Evolutionary conservation across 805 yeast genomes (phyloP).

Genomic region (Sungouiozyma ichnusensis): DNA sequence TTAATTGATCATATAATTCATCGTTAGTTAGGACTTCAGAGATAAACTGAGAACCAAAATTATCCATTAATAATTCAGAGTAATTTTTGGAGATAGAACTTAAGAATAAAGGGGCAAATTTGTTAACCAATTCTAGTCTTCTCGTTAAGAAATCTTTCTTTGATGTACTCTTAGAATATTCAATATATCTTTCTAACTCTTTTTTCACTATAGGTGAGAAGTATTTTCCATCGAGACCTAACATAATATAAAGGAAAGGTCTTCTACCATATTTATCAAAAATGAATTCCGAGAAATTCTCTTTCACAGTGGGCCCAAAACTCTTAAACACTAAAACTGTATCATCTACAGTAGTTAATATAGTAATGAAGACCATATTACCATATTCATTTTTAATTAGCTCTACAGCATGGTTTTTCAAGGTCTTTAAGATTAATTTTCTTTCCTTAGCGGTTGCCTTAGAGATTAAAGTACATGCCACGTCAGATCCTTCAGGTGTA

Average conservation of each 20-base stretch:
- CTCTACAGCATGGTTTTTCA: conserved; percentile 67
- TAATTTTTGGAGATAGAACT: conserved; percentile 41
- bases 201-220: conserved; percentile 63
- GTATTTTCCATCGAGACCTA: conserved; percentile 71
- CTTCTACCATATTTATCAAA: conserved; percentile 74
- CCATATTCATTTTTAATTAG: conserved; percentile 82
- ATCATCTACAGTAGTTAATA: conserved; percentile 86
- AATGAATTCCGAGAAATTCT: conserved; percentile 46
- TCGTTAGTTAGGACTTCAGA: conserved; percentile 62
- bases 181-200: conserved; percentile 50
- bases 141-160: conserved; percentile 77
- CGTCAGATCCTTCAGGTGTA: conserved; percentile 89
- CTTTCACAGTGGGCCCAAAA: conserved; percentile 39
- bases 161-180: conserved; percentile 56
- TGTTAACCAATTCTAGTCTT: conserved; percentile 54
- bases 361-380: conserved; percentile 63
- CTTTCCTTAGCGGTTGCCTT: conserved; percentile 87
- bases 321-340: conserved; percentile 74
- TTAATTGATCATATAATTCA: conserved; percentile 32
- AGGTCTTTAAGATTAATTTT: conserved; percentile 58
- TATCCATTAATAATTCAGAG: conserved; percentile 48
- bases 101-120: conserved; percentile 57
- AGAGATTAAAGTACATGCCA: conserved; percentile 72
- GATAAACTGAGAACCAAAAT: conserved; percentile 74
- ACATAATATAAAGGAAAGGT: conserved; percentile 72